Percentiles rank a stretch among this genome's conserved stretches.
phyloP scores from a whole-genome alignment of 768 basidiomycete species.

The Pseudohyphozyma bogoriensis region DNA sequence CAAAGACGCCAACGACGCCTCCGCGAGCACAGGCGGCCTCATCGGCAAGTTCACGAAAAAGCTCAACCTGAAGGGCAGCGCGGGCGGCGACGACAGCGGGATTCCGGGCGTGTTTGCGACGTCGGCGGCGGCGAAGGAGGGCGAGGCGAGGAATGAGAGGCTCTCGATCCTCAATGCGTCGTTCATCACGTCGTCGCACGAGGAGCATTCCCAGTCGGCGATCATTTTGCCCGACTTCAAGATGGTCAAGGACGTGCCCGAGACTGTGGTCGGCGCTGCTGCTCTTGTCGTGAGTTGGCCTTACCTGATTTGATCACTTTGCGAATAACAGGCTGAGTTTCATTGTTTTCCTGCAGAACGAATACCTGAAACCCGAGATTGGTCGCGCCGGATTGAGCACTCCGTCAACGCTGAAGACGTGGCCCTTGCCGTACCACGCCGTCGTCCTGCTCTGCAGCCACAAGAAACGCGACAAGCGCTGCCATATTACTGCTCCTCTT shows the following conservation, averaged over 20 bases:
- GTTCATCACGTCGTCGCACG: constrained; percentile 42
- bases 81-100: not conserved
- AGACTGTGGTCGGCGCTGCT: constrained; percentile 55
- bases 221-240: constrained; percentile 89
- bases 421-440: constrained; percentile 67
- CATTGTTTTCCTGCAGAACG: not conserved
- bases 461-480: constrained; percentile 83
- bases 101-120: constrained; percentile 6
- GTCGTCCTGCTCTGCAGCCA: constrained; percentile 93
- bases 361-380: constrained; percentile 5
- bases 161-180: constrained; percentile 24
- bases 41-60: constrained; percentile 18
- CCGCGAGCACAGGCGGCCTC: not conserved
- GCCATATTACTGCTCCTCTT: constrained; percentile 49
- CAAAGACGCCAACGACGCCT: constrained; percentile 36
- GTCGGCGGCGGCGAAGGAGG: constrained; percentile 2
- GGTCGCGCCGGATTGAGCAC: not conserved
- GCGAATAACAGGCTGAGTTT: not conserved
- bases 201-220: constrained; percentile 59
- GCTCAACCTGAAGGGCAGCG: constrained; percentile 9
- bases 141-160: not conserved
- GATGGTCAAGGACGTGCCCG: constrained; percentile 61
- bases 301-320: not conserved
- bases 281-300: constrained; percentile 40
- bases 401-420: not conserved